Conservation (phyloP, 805 yeast genomes). For the Jamesozyma lodderae region DNA sequence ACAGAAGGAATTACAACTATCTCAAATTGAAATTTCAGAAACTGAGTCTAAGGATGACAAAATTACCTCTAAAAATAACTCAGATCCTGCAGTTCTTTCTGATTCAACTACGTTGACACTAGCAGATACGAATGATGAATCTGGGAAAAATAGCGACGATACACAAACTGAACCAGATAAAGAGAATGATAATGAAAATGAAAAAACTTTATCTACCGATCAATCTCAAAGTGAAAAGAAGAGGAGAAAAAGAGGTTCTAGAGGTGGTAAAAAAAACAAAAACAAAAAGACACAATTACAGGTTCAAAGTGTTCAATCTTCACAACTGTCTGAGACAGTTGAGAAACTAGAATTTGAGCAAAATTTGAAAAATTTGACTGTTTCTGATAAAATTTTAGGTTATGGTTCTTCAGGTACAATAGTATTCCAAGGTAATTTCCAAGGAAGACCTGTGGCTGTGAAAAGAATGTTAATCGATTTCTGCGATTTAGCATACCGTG, state of each 20-base stretch:
- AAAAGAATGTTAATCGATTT: constrained; percentile 89
- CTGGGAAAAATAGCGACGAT: constrained; percentile 4
- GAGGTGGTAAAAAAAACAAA: constrained; percentile 67
- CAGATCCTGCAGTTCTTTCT: no score
- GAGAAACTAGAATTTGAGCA: constrained; percentile 17
- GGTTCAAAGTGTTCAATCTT: background rate
- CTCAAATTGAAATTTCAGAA: constrained; percentile 8
- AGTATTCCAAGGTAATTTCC: constrained; percentile 83
- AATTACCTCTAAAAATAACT: no score
- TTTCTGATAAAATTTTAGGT: constrained; percentile 74
- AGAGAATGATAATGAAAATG: background rate
- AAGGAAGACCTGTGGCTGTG: constrained; percentile 90
- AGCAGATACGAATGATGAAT: background rate
- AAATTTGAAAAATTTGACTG: constrained; percentile 42
- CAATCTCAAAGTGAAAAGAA: constrained; percentile 22
- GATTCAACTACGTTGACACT: background rate
- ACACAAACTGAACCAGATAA: background rate
- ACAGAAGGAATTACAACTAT: background rate
- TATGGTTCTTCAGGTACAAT: constrained; percentile 97
- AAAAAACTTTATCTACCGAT: background rate
- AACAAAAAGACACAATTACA: background rate
- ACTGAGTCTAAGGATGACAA: background rate
- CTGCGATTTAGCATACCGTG: constrained; percentile 89
- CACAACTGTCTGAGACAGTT: constrained; percentile 1
- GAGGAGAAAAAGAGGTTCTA: constrained; percentile 71